These are phyloP conservation scores for Arthrobotrys entomopaga DNA, from an alignment of 2,329 filamentous ascomycete genomes.

Conservation along the genomic window DNA sequence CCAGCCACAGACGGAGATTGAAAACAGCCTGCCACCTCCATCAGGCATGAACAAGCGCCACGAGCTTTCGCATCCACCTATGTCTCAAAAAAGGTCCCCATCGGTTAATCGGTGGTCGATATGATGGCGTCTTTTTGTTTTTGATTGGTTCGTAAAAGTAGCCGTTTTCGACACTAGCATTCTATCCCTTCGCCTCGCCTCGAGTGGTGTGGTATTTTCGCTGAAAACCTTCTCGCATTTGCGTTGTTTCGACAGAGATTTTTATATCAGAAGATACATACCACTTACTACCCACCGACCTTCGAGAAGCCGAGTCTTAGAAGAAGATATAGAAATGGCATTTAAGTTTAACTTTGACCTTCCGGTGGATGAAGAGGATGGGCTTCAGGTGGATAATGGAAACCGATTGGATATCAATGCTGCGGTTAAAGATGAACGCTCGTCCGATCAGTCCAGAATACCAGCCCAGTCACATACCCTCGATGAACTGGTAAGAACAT, in stretches of 20 bases:
- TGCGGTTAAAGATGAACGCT: neutral
- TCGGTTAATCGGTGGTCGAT: conserved; percentile 2
- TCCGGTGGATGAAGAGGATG: conserved; percentile 34
- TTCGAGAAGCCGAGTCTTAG: neutral
- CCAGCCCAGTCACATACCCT: conserved; percentile 43
- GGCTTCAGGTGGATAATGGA: conserved; percentile 7
- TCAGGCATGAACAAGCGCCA: conserved; percentile 29
- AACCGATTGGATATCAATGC: neutral
- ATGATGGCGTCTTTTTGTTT: neutral
- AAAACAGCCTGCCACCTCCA: conserved; percentile 8
- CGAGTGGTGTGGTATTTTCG: conserved; percentile 37
- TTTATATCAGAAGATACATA: conserved; percentile 20
- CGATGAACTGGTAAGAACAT: conserved; percentile 42
- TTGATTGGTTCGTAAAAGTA: too few relatives aligned
- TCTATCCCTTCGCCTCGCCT: neutral
- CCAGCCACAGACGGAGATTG: conserved; percentile 17
- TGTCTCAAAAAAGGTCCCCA: conserved; percentile 4
- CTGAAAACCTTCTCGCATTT: conserved; percentile 4
- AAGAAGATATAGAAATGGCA: conserved; percentile 15
- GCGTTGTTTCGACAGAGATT: conserved; percentile 34
- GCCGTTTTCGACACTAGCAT: conserved; percentile 25
- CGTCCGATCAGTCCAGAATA: conserved; percentile 17
- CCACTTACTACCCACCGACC: neutral
- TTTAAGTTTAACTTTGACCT: conserved; percentile 53
- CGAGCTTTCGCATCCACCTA: conserved; percentile 1